A percentile compares a stretch with the other conserved stretches of the same genome.
Evolutionary conservation across 768 basidiomycete species (phyloP).

Genomic region (Cystoderma amianthinum): DNA sequence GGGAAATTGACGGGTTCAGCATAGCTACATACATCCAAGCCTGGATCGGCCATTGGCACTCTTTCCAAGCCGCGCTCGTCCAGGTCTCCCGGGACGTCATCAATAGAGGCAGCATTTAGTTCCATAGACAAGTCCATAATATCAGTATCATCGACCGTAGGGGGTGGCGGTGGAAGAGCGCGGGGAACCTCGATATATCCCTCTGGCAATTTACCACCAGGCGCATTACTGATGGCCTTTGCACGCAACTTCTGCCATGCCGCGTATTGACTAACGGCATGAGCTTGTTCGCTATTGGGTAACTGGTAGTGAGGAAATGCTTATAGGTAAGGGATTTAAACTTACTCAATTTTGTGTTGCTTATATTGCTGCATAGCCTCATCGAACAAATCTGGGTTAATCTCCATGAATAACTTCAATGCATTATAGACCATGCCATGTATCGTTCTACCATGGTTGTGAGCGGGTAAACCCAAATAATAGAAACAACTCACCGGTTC

Average conservation of each 20-base stretch:
- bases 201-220: constrained; percentile 61
- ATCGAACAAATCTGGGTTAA: constrained; percentile 95
- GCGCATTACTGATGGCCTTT: constrained; percentile 64
- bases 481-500: constrained; percentile 71
- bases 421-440: constrained; percentile 99
- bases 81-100: constrained; percentile 61
- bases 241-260: constrained; percentile 86
- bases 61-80: constrained; percentile 81
- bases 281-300: constrained; percentile 71
- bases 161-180: constrained; percentile 71
- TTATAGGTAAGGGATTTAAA: constrained; percentile 10
- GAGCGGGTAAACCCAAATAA: constrained; percentile 5
- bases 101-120: constrained; percentile 77
- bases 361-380: constrained; percentile 91
- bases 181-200: constrained; percentile 66
- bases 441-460: constrained; percentile 63
- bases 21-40: constrained; percentile 57
- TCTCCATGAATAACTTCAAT: constrained; percentile 97
- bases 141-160: constrained; percentile 75
- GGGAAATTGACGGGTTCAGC: not conserved
- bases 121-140: constrained; percentile 88
- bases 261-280: constrained; percentile 77
- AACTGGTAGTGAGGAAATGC: constrained; percentile 1
- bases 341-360: constrained; percentile 79
- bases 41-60: constrained; percentile 91